Base-by-base conservation (phyloP, 768 basidiomycete genomes). In the Exsudoporus frostii region DNA sequence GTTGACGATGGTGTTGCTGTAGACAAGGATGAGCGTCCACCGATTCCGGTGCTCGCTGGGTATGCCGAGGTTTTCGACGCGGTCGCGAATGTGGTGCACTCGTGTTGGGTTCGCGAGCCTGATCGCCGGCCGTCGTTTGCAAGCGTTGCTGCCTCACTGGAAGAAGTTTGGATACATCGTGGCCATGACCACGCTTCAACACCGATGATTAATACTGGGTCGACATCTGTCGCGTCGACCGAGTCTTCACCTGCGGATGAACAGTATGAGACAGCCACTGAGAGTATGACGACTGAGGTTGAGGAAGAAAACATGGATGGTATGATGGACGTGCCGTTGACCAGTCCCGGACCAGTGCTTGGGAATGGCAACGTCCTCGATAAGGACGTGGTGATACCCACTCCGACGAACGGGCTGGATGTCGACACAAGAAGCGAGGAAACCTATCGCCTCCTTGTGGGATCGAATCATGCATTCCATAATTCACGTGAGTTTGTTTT, bases 391-490 rank as follows among this genome's bases (percentile, higher is more conserved):
- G 5, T 42, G 1, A 24, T 75, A 5, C 75, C 73, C 2, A 63
- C 72, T 0, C 73, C 74, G 1, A 59, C 55, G 24, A 74, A 79
- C 43, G 71, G 74, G 17, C 54, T 56, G 7, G 62, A 73, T n/a
- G 64, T 72, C 15, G 75, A 80, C 42, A 67, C 73, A 39, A 74
- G 73, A 56, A 77, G 86, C 52, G 90, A 92, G 70, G 72, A 82
- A 54, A 75, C 81, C 53, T 92, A 91, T 65, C 73, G 90, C 29
- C 73, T 86, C 54, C 70, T 86, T 50, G 41, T 47, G 7, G 56
- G 48, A 20, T 69, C 86, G 43, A 77, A 75, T 39, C 90, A 92
- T 55, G 74, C 79, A 24, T 91, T 84, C 69, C 84, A 92, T 65
- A 76, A 79, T 20, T 82, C 84, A 14, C 62, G 88, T 89, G 61